Evolutionary conservation across 1,139 yeast species (phyloP).

Genomic region (Schwanniomyces etchellsii): DNA sequence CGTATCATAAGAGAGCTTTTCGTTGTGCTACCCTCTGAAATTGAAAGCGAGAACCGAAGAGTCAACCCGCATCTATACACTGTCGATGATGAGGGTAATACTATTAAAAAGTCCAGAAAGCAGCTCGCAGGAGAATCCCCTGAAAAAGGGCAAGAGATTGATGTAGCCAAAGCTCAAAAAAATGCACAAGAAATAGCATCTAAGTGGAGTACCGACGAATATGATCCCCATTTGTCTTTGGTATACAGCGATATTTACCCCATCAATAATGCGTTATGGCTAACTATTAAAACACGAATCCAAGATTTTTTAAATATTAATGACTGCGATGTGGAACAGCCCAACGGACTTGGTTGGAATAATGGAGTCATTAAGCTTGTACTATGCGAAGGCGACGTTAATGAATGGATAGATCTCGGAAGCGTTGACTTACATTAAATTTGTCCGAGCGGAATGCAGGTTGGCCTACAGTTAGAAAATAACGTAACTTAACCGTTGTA

Average conservation of each 20-base stretch:
- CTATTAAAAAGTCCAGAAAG: conserved; percentile 17
- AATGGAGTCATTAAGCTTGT: conserved; percentile 69
- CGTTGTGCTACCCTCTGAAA: conserved; percentile 40
- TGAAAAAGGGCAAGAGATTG: conserved; percentile 14
- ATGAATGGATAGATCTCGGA: conserved; percentile 68
- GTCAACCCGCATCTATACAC: conserved; percentile 38
- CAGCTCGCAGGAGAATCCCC: conserved; percentile 11
- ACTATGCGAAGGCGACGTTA: conserved; percentile 69
- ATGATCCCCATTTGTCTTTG: conserved; percentile 69
- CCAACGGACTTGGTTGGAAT: conserved; percentile 48
- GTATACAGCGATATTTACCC: conserved; percentile 66
- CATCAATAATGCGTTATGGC: conserved; percentile 62
- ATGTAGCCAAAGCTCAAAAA: conserved; percentile 18
- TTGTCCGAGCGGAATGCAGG: no score
- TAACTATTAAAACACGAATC: conserved; percentile 64
- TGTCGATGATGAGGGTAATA: conserved; percentile 28
- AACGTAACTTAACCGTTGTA: no score
- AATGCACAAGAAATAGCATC: conserved; percentile 36
- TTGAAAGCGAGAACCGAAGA: conserved; percentile 29
- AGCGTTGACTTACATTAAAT: conserved; percentile 38
- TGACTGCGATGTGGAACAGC: conserved; percentile 36
- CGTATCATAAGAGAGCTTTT: conserved; percentile 66
- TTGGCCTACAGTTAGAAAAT: no score
- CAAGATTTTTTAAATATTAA: conserved; percentile 60
- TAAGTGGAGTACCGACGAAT: conserved; percentile 54